phyloP scores from a whole-genome alignment of 352 stramenopile genomes.

The Phytophthora aleatoria region DNA sequence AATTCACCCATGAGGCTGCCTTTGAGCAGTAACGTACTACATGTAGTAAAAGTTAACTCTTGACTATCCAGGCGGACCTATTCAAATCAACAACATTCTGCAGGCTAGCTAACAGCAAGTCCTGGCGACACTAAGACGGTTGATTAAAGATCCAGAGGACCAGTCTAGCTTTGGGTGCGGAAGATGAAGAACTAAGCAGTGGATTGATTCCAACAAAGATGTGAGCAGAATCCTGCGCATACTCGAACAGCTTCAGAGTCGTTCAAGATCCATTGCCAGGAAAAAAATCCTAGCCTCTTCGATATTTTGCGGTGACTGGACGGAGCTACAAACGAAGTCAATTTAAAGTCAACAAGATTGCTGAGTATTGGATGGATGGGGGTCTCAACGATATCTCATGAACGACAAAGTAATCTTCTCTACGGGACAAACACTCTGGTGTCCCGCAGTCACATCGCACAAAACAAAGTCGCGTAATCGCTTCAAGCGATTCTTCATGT shows the following conservation, averaged over 20 bases:
- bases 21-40: no score
- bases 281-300: not conserved
- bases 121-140: no score
- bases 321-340: constrained; percentile 12
- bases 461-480: constrained; percentile 16
- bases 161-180: no score
- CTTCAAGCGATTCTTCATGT: constrained; percentile 2
- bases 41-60: no score
- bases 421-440: constrained; percentile 20
- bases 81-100: no score
- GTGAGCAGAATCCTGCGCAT: not conserved
- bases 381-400: constrained; percentile 17
- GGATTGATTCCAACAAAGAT: not conserved
- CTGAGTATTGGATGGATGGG: constrained; percentile 13
- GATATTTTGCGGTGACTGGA: no score
- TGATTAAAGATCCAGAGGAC: no score
- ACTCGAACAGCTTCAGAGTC: not conserved
- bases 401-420: constrained; percentile 15
- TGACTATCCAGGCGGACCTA: no score
- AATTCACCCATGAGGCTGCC: no score
- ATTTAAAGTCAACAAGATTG: not conserved
- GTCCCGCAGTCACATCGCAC: not conserved
- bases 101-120: no score
- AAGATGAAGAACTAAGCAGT: not conserved
- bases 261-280: not conserved